Conservation (phyloP, 345 rosid genomes). For the Cardamine chenopodiifolia region DNA sequence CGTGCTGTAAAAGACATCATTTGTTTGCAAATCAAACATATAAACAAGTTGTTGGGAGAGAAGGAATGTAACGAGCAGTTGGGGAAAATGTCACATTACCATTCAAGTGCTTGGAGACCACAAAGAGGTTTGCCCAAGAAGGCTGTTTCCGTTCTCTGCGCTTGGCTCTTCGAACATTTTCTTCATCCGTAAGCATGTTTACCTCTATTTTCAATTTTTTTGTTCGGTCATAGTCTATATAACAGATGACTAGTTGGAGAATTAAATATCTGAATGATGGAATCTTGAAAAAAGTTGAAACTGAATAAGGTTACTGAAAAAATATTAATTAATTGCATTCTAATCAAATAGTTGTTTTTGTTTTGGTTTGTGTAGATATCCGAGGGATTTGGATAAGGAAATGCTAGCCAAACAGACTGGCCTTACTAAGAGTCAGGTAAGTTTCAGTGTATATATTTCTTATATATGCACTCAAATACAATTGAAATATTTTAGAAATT, state of each 20-base stretch:
- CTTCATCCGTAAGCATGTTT: constrained; percentile 71
- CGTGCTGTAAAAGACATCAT: constrained; percentile 70
- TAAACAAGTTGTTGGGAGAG: constrained; percentile 63
- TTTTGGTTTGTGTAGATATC: constrained; percentile 57
- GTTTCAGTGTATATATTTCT: neutral
- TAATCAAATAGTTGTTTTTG: neutral
- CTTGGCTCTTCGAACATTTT: constrained; percentile 90
- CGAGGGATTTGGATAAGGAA: constrained; percentile 78
- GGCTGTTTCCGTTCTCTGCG: constrained; percentile 70
- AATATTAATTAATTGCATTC: too few relatives aligned
- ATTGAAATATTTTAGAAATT: neutral
- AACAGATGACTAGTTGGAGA: neutral
- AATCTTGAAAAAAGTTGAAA: neutral
- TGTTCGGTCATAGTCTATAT: neutral
- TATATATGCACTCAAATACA: neutral
- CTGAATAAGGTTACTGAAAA: neutral
- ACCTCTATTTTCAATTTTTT: neutral
- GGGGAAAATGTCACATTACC: constrained; percentile 47
- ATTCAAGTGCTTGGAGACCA: constrained; percentile 73
- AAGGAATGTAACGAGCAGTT: constrained; percentile 48
- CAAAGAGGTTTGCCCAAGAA: constrained; percentile 86
- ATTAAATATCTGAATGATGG: neutral
- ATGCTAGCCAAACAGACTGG: constrained; percentile 86
- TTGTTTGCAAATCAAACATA: constrained; percentile 55
- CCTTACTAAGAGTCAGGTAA: constrained; percentile 79